These are phyloP conservation scores for Suillus clintonianus DNA, from an alignment of 768 basidiomycete species.

Conservation along the genomic window DNA sequence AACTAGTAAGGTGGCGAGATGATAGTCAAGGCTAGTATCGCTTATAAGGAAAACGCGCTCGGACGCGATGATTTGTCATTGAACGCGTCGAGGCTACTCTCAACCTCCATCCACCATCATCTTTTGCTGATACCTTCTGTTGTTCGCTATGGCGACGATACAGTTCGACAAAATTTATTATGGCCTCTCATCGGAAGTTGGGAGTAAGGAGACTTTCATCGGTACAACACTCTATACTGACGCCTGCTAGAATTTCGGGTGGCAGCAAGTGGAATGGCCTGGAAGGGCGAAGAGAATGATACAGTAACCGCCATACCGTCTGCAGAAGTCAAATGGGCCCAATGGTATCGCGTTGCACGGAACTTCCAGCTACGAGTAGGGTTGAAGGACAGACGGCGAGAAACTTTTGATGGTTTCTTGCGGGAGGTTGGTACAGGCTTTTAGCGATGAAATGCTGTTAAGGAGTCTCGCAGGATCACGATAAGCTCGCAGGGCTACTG, in stretches of 20 bases:
- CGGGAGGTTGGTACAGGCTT: slow-evolving; percentile 61
- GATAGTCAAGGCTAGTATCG: background rate
- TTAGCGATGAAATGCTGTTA: background rate
- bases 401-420: slow-evolving; percentile 92
- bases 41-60: slow-evolving; percentile 2
- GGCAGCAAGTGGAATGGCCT: slow-evolving; percentile 88
- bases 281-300: slow-evolving; percentile 80
- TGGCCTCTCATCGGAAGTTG: slow-evolving; percentile 68
- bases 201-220: slow-evolving; percentile 62
- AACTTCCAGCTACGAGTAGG: slow-evolving; percentile 88
- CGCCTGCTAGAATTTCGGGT: slow-evolving; percentile 75
- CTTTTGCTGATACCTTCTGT: slow-evolving; percentile 2
- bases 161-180: slow-evolving; percentile 89
- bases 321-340: slow-evolving; percentile 81
- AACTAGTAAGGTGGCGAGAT: background rate
- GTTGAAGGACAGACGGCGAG: slow-evolving; percentile 71
- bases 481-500: slow-evolving; percentile 74
- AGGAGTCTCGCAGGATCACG: slow-evolving; percentile 69
- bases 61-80: slow-evolving; percentile 25
- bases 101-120: slow-evolving; percentile 15
- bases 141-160: slow-evolving; percentile 54
- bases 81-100: slow-evolving; percentile 39
- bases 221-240: slow-evolving; percentile 4
- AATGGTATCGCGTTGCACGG: slow-evolving; percentile 91
- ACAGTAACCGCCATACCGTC: slow-evolving; percentile 63